Evolutionary conservation across 495 filamentous ascomycete genomes (phyloP).

Genomic region (Lineolata rhizophorae): DNA sequence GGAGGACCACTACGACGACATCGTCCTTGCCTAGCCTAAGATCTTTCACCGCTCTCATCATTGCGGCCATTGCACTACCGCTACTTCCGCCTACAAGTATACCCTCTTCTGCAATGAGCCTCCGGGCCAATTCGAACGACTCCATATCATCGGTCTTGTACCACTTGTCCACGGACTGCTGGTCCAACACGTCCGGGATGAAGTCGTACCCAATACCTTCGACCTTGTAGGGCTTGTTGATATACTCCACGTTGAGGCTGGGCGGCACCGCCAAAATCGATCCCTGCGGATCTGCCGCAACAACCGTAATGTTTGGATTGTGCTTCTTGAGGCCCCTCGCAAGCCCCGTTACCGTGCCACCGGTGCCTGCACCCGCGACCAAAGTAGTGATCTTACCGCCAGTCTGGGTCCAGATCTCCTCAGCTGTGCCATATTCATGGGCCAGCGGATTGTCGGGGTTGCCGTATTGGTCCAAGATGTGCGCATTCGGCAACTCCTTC

Average conservation of each 20-base stretch:
- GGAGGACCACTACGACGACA: constrained; percentile 72
- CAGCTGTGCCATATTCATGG: constrained; percentile 84
- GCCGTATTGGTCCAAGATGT: constrained; percentile 91
- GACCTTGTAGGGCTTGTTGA: constrained; percentile 81
- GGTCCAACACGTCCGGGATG: constrained; percentile 80
- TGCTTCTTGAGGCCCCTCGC: constrained; percentile 74
- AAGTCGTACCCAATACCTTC: constrained; percentile 99
- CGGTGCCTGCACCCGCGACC: constrained; percentile 85
- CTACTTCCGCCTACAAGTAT: constrained; percentile 87
- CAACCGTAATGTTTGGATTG: constrained; percentile 56
- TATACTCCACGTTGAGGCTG: constrained; percentile 50
- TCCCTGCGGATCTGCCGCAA: constrained; percentile 80
- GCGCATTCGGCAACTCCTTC: constrained; percentile 89
- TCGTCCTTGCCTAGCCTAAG: constrained; percentile 50
- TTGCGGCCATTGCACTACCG: constrained; percentile 76
- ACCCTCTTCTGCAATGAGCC: constrained; percentile 85
- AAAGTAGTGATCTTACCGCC: constrained; percentile 66
- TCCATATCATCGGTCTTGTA: constrained; percentile 93
- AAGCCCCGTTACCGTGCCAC: constrained; percentile 84
- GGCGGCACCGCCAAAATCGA: constrained; percentile 70
- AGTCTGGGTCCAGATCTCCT: constrained; percentile 90
- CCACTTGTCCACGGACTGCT: constrained; percentile 68
- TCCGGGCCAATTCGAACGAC: constrained; percentile 70
- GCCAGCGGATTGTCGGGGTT: constrained; percentile 84
- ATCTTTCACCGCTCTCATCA: constrained; percentile 59